phyloP scores from a whole-genome alignment of 2,329 filamentous ascomycete species.

The Penicillium sp. region DNA sequence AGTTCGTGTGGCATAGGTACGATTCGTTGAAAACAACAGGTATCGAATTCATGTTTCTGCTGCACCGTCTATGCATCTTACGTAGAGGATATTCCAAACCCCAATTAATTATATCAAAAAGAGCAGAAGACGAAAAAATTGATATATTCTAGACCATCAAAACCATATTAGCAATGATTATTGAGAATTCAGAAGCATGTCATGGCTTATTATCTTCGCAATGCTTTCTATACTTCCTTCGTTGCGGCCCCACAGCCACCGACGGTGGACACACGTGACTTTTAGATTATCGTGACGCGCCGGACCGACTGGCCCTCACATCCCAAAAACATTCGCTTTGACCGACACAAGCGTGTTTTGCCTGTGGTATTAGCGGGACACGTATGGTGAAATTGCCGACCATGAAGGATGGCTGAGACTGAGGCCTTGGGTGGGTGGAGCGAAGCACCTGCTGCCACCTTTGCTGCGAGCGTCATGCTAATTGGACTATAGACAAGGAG shows the following conservation, averaged over 20 bases:
- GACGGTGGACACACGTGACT: slow-evolving; percentile 22
- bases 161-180: background rate
- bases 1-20: no score
- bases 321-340: slow-evolving; percentile 6
- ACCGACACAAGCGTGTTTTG: background rate
- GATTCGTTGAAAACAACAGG: no score
- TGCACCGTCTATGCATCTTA: no score
- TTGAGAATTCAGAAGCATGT: background rate
- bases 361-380: background rate
- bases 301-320: slow-evolving; percentile 13
- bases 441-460: background rate
- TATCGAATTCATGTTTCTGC: no score
- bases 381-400: slow-evolving; percentile 15
- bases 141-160: no score
- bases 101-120: no score
- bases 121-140: no score
- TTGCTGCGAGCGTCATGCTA: slow-evolving; percentile 19
- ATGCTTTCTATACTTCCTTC: background rate
- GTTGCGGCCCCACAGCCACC: background rate
- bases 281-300: slow-evolving; percentile 22
- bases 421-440: slow-evolving; percentile 38
- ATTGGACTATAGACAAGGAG: slow-evolving; percentile 54
- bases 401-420: slow-evolving; percentile 49
- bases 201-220: background rate
- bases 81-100: no score